Conservation (phyloP, 2,329 filamentous ascomycete genomes). For the Monosporascus cannonballus region DNA sequence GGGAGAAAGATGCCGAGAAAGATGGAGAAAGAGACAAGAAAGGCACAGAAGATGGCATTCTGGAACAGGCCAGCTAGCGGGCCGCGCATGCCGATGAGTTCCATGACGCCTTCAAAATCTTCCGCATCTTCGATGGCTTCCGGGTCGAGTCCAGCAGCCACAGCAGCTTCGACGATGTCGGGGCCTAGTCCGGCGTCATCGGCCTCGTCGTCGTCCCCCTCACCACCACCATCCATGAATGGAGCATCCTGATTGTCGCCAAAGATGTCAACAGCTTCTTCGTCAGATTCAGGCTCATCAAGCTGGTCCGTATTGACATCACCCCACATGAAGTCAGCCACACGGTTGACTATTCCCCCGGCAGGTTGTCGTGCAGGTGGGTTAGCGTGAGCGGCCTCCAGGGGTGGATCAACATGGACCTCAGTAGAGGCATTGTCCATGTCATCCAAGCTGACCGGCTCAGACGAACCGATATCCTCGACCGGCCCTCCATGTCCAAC, state of each 20-base stretch:
- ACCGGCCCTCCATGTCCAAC: neutral
- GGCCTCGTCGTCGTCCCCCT: constrained; percentile 21
- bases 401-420: constrained; percentile 2
- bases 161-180: constrained; percentile 59
- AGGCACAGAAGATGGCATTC: constrained; percentile 89
- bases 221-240: constrained; percentile 33
- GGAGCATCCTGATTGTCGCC: constrained; percentile 37
- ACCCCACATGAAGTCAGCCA: constrained; percentile 59
- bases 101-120: constrained; percentile 92
- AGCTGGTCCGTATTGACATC: constrained; percentile 37
- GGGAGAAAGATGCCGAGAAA: constrained; percentile 82
- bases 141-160: constrained; percentile 63
- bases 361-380: constrained; percentile 17
- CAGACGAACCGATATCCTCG: neutral
- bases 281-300: constrained; percentile 34
- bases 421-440: neutral
- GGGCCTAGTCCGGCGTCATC: constrained; percentile 39
- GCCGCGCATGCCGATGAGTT: constrained; percentile 93
- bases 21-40: constrained; percentile 83
- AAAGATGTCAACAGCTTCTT: constrained; percentile 54
- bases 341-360: constrained; percentile 32
- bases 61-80: constrained; percentile 86
- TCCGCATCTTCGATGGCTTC: constrained; percentile 80
- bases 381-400: constrained; percentile 2
- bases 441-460: neutral